Percentiles rank a stretch among this genome's conserved stretches.
Evolutionary conservation across 441 rosid genomes (phyloP).

Genomic region (Croton setiger): DNA sequence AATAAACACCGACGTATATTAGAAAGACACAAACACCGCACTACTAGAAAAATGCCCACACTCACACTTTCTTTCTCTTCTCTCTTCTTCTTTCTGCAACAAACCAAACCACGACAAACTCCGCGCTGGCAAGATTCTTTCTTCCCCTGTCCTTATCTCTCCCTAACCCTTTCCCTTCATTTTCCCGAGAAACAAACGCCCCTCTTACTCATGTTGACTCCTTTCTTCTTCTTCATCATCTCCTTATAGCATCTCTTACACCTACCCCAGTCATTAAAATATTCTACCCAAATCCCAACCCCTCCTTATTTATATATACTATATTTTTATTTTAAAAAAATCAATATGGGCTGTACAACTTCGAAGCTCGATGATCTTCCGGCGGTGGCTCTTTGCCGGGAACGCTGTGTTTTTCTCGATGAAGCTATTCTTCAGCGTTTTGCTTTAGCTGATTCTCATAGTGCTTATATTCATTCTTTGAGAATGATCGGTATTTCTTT

Average conservation of each 20-base stretch:
- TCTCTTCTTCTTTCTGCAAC: slow-evolving; percentile 27
- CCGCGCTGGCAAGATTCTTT: slow-evolving; percentile 68
- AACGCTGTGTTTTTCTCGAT: slow-evolving; percentile 63
- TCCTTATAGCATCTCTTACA: neutral
- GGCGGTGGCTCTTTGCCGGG: slow-evolving; percentile 84
- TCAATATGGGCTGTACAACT: slow-evolving; percentile 68
- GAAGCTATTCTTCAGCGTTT: slow-evolving; percentile 68
- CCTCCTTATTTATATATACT: neutral
- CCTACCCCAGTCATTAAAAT: neutral
- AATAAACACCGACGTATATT: slow-evolving; percentile 5
- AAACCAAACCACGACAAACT: slow-evolving; percentile 51
- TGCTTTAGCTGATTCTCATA: slow-evolving; percentile 67
- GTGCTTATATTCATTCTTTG: slow-evolving; percentile 58
- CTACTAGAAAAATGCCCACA: slow-evolving; percentile 9
- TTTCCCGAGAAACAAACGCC: slow-evolving; percentile 40
- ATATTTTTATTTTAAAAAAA: neutral
- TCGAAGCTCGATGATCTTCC: slow-evolving; percentile 94
- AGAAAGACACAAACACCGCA: neutral
- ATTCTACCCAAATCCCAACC: neutral
- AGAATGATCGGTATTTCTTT: slow-evolving; percentile 52
- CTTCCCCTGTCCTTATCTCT: slow-evolving; percentile 6
- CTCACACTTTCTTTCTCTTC: neutral
- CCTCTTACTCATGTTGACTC: neutral
- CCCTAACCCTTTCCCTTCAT: slow-evolving; percentile 8
- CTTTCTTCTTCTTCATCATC: neutral